A percentile compares a stretch with the other conserved stretches of the same genome.
Evolutionary conservation across 2,329 filamentous ascomycete species (phyloP).

Genomic region (Capronia americana): DNA sequence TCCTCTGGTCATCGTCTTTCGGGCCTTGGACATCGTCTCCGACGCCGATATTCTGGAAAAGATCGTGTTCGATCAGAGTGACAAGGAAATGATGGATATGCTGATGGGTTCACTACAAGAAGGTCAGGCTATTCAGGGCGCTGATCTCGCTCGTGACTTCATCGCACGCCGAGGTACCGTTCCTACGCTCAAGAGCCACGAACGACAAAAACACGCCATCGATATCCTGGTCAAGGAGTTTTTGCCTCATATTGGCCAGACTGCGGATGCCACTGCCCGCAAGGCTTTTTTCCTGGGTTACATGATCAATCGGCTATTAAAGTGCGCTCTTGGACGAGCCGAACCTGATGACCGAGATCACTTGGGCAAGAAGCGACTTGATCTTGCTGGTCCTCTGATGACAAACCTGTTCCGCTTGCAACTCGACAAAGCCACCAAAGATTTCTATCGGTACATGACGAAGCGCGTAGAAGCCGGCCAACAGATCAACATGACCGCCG

Average conservation of each 20-base stretch:
- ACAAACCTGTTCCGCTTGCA: conserved; percentile 95
- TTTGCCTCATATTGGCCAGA: conserved; percentile 93
- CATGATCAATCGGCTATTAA: conserved; percentile 95
- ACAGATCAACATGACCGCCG: conserved; percentile 88
- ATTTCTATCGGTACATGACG: conserved; percentile 89
- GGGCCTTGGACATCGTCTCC: conserved; percentile 91
- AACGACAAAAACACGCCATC: conserved; percentile 88
- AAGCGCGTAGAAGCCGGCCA: conserved; percentile 87
- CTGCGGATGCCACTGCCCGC: conserved; percentile 89
- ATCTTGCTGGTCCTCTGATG: conserved; percentile 90
- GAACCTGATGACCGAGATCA: conserved; percentile 98
- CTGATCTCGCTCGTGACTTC: conserved; percentile 90
- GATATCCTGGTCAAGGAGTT: conserved; percentile 98
- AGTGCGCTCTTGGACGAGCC: conserved; percentile 88
- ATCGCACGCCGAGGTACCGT: conserved; percentile 88
- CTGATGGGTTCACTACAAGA: conserved; percentile 97
- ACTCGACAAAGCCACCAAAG: conserved; percentile 87
- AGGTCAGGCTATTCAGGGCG: conserved; percentile 93
- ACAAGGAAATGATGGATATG: conserved; percentile 97
- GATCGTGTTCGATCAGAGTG: conserved; percentile 93
- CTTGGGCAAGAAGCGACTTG: conserved; percentile 97
- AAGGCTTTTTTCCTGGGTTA: conserved; percentile 99
- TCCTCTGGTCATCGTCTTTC: conserved; percentile 93
- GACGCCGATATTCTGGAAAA: conserved; percentile 98
- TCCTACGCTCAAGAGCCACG: conserved; percentile 73